phyloP scores from a whole-genome alignment of 768 basidiomycete species.

The Rubroboletus satanas region DNA sequence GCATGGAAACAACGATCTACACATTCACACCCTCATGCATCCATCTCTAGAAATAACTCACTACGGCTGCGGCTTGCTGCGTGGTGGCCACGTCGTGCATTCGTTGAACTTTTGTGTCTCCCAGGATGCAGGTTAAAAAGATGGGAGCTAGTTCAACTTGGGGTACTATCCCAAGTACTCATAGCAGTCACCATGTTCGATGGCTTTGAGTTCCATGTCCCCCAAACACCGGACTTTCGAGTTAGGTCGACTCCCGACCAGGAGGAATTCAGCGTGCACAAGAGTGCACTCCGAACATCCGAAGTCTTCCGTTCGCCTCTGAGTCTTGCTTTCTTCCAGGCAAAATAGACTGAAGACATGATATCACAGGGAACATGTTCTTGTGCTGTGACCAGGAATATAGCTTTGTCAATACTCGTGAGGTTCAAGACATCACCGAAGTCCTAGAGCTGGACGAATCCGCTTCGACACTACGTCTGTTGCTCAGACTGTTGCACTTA shows the following conservation, averaged over 20 bases:
- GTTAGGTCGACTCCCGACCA: conserved; percentile 54
- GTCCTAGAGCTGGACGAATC: conserved; percentile 56
- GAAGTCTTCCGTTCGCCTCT: conserved; percentile 57
- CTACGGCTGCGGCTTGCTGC: conserved; percentile 7
- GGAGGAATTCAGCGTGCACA: conserved; percentile 47
- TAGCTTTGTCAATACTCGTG: conserved; percentile 6
- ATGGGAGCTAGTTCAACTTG: neutral
- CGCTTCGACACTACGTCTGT: conserved; percentile 41
- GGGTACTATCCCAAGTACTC: neutral
- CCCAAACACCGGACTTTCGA: conserved; percentile 50
- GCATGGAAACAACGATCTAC: conserved; percentile 31
- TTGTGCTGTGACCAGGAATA: conserved; percentile 45
- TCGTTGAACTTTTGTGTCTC: conserved; percentile 3
- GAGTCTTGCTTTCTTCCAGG: neutral
- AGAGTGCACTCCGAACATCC: conserved; percentile 48
- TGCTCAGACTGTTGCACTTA: conserved; percentile 55
- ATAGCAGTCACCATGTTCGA: conserved; percentile 7
- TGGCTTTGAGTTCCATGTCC: conserved; percentile 33
- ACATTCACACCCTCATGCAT: conserved; percentile 4
- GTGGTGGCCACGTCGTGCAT: conserved; percentile 19
- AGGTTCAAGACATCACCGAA: conserved; percentile 25
- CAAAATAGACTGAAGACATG: conserved; percentile 6
- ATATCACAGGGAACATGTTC: conserved; percentile 62
- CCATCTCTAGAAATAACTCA: conserved; percentile 4
- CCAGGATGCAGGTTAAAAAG: conserved; percentile 7